phyloP scores from a whole-genome alignment of 106 monocot species.

The Dendrobium huoshanense region DNA sequence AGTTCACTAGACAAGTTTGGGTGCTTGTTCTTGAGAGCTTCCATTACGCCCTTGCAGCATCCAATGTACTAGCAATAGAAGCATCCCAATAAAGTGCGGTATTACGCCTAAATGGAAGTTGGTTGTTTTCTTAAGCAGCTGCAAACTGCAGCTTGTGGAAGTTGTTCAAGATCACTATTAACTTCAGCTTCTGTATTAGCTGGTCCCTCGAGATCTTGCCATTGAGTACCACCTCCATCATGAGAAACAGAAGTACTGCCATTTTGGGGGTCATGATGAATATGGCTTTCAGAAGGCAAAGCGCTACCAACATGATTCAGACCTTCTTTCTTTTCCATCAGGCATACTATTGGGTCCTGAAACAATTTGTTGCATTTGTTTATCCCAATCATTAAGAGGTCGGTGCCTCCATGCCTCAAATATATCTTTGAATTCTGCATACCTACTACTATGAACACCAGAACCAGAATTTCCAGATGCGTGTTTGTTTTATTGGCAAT shows the following conservation, averaged over 20 bases:
- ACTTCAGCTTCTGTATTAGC: conserved; percentile 36
- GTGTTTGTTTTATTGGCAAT: conserved; percentile 89
- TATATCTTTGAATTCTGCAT: conserved; percentile 95
- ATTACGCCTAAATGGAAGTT: conserved; percentile 47
- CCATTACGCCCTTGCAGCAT: conserved; percentile 98
- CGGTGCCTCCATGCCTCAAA: conserved; percentile 96
- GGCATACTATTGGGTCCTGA: conserved; percentile 35
- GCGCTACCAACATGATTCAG: conserved; percentile 30
- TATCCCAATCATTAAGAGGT: conserved; percentile 98
- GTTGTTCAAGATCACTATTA: conserved; percentile 49
- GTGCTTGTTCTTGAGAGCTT: conserved; percentile 91
- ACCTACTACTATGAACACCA: conserved; percentile 51
- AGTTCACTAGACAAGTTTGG: conserved; percentile 87
- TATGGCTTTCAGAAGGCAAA: conserved; percentile 41
- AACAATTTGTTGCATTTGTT: conserved; percentile 59
- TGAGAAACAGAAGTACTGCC: conserved; percentile 35
- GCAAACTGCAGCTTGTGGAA: conserved; percentile 29
- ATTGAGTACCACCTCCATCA: conserved; percentile 66
- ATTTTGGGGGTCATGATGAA: conserved; percentile 42
- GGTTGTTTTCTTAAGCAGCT: conserved; percentile 26
- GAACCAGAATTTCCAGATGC: conserved; percentile 64
- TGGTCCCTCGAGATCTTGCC: conserved; percentile 60
- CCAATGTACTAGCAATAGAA: conserved; percentile 87
- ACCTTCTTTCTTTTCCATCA: conserved; percentile 52
- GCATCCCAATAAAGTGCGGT: conserved; percentile 58